phyloP scores from a whole-genome alignment of 139 green algal genomes.

The Zygnema cylindricum region DNA sequence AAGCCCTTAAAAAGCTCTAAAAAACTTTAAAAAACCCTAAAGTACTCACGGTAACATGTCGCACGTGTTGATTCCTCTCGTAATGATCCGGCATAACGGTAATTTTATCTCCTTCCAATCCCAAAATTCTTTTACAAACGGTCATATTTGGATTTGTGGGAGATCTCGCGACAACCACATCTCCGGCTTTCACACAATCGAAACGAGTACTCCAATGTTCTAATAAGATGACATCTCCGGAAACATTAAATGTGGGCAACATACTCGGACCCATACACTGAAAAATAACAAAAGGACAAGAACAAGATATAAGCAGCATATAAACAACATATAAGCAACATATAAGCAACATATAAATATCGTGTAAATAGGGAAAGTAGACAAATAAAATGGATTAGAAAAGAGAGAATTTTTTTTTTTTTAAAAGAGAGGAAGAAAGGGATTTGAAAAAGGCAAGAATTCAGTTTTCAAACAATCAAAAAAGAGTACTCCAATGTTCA shows the following conservation, averaged over 20 bases:
- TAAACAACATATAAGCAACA: slow-evolving; percentile 2
- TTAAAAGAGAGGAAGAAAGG: too few species aligned
- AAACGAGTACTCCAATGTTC: slow-evolving; percentile 68
- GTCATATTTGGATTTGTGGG: slow-evolving; percentile 73
- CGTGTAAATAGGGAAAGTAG: not conserved
- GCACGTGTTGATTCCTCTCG: not conserved
- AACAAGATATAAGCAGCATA: not conserved
- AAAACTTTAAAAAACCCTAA: too few species aligned
- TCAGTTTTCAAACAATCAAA: slow-evolving; percentile 60
- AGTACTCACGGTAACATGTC: slow-evolving; percentile 5
- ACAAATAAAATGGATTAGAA: slow-evolving; percentile 3
- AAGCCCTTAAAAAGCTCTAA: too few species aligned
- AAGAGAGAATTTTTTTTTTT: too few species aligned
- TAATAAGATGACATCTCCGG: slow-evolving; percentile 77
- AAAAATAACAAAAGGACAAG: slow-evolving; percentile 2
- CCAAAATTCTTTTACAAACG: slow-evolving; percentile 80
- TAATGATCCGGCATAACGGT: slow-evolving; percentile 28
- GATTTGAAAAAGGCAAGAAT: too few species aligned
- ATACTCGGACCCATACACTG: slow-evolving; percentile 82
- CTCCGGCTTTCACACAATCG: slow-evolving; percentile 61
- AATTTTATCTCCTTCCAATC: slow-evolving; percentile 70
- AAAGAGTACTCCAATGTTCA: slow-evolving; percentile 68
- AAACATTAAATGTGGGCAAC: slow-evolving; percentile 80
- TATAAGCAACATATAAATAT: not conserved
- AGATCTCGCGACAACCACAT: slow-evolving; percentile 72